Evolutionary conservation across 768 basidiomycete genomes (phyloP).

Genomic region (Chalciporus sphaerocephalus): DNA sequence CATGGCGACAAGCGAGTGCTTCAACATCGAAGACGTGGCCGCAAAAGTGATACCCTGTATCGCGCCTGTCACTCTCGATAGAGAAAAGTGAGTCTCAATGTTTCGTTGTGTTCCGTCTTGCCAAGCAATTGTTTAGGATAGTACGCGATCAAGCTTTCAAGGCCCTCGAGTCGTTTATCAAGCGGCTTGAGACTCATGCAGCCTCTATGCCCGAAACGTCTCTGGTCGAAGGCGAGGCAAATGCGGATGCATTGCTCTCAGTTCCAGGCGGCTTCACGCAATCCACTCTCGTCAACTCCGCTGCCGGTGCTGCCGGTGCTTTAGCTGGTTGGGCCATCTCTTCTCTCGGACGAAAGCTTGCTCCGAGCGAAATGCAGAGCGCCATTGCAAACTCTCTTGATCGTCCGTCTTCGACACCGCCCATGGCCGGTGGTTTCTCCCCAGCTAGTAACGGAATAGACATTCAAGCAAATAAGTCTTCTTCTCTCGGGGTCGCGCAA

Average conservation of each 20-base stretch:
- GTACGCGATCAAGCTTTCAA: constrained; percentile 97
- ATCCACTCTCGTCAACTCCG: constrained; percentile 65
- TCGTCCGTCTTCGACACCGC: constrained; percentile 42
- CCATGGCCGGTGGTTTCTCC: constrained; percentile 4
- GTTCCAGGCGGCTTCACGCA: constrained; percentile 29
- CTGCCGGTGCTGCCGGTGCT: constrained; percentile 87
- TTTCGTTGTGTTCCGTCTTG: background rate
- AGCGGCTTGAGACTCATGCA: constrained; percentile 75
- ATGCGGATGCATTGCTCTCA: constrained; percentile 26
- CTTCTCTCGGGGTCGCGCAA: constrained; percentile 30
- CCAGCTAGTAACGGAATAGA: background rate
- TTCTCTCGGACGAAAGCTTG: constrained; percentile 81
- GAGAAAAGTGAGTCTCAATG: constrained; percentile 70
- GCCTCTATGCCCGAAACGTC: constrained; percentile 70
- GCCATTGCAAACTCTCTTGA: constrained; percentile 46
- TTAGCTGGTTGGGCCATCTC: constrained; percentile 97
- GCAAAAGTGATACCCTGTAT: constrained; percentile 86
- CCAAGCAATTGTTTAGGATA: constrained; percentile 44
- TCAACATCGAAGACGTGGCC: constrained; percentile 83
- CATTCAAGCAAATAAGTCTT: background rate
- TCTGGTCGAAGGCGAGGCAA: constrained; percentile 35
- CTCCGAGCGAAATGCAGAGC: constrained; percentile 67
- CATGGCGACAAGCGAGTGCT: constrained; percentile 90
- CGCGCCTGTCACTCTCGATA: constrained; percentile 75
- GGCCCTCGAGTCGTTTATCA: constrained; percentile 83